Evolutionary conservation across 306 rosid species (phyloP).

Genomic region (Sechiopsis laciniata): DNA sequence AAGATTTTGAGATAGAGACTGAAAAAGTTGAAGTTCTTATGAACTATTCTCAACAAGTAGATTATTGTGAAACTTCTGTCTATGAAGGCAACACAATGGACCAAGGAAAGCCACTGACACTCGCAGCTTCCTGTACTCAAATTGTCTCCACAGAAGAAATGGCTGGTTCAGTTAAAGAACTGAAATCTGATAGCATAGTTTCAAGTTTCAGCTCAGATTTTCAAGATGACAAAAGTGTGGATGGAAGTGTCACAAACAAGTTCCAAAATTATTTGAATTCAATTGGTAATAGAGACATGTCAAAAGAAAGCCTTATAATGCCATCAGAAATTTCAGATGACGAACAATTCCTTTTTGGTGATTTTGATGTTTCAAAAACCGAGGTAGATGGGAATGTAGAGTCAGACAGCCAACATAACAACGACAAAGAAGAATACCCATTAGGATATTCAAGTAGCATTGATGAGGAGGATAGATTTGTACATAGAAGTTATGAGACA

Average conservation of each 20-base stretch:
- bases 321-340: conserved; percentile 39
- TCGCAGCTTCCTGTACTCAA: conserved; percentile 28
- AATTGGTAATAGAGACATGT: conserved; percentile 22
- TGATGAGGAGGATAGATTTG: conserved; percentile 28
- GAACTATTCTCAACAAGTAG: conserved; percentile 29
- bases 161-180: conserved; percentile 35
- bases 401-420: conserved; percentile 30
- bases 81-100: conserved; percentile 26
- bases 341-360: conserved; percentile 49
- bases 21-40: conserved; percentile 30
- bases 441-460: conserved; percentile 28
- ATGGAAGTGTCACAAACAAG: conserved; percentile 28
- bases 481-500: conserved; percentile 23
- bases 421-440: conserved; percentile 33
- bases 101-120: conserved; percentile 29
- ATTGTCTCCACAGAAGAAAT: conserved; percentile 28
- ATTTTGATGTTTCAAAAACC: conserved; percentile 44
- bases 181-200: conserved; percentile 28
- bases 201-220: conserved; percentile 32
- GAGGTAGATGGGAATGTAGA: conserved; percentile 25
- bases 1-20: conserved; percentile 32
- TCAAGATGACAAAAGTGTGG: conserved; percentile 33
- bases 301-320: conserved; percentile 30
- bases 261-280: conserved; percentile 35
- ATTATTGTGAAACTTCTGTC: conserved; percentile 28